Base-by-base conservation (phyloP, 2,329 filamentous ascomycete species). In the Xylariaceae sp. region DNA sequence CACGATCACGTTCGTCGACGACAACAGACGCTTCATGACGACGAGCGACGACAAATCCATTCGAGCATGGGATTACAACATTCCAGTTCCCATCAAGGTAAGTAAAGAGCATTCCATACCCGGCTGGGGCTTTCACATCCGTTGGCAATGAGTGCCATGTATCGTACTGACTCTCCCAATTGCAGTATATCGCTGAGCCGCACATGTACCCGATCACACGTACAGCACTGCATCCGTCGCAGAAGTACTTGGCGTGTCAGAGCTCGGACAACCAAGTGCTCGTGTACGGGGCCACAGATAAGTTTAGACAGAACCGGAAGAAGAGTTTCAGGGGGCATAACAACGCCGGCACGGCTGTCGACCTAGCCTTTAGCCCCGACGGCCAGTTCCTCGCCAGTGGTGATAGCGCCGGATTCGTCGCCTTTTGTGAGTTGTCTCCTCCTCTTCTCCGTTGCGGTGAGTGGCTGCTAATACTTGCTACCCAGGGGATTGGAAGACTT, bases 201-300 rank as follows among this genome's bases (percentile, higher is more conserved):
- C 88, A 96, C 69, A 96, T 98, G 88, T 98, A 92, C 64, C 83
- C 88, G 6, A 86, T 98, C 73, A 94, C 89, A 4, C 85, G 88
- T 11, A 82, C 88, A 2, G 76, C 86, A 0, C 69, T 81, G 4
- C 92, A 98, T 57, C 92, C 92, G 0, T 87, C 79, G 46, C 87
- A 89, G 51, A 96, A 96, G 65, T 94, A 94, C 61, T 86, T 96
- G 14, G 87, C 90, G 2, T 94, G 94, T 67, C 92, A 97, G 63
- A 86, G 79, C 43, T 85, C 83, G 21, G 92, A 98, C 65, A 98
- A 98, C 67, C 89, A 96, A 59, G 92, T 98, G 54, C 82, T 95
- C 31, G 92, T 97, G 8, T 98, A 96, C 65, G 87, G 88, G 14
- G 84, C 88, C 3, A 92, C 83, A 34, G 92, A 98, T 67, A 90